These are phyloP conservation scores for Boeremia exigua DNA, from an alignment of 2,329 filamentous ascomycete genomes.

Conservation along the genomic window DNA sequence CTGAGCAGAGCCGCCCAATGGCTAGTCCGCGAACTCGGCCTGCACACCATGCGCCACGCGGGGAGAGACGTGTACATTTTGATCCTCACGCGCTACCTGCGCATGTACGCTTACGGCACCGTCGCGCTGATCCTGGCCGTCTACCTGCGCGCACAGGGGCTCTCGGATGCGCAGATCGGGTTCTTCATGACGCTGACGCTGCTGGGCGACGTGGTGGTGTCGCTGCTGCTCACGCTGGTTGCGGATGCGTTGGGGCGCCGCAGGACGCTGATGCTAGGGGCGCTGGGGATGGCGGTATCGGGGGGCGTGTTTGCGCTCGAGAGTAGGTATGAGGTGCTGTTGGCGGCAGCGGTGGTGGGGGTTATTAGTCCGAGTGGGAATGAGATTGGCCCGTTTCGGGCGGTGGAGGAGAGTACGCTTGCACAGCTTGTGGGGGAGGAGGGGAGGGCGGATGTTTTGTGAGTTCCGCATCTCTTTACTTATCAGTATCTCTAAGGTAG, in stretches of 20 bases:
- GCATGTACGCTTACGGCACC: slow-evolving; percentile 47
- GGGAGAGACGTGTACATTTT: slow-evolving; percentile 44
- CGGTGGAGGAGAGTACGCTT: slow-evolving; percentile 49
- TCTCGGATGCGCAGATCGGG: slow-evolving; percentile 47
- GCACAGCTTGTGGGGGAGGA: slow-evolving; percentile 42
- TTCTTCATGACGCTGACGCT: slow-evolving; percentile 51
- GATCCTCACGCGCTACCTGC: slow-evolving; percentile 45
- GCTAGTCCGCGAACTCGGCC: slow-evolving; percentile 30
- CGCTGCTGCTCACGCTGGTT: slow-evolving; percentile 46
- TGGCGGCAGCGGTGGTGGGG: slow-evolving; percentile 46
- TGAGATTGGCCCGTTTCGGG: slow-evolving; percentile 51
- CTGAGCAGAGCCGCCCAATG: neutral
- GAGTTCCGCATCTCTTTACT: neutral
- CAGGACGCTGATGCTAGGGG: slow-evolving; percentile 42
- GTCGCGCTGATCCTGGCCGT: slow-evolving; percentile 46
- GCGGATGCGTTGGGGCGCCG: slow-evolving; percentile 46
- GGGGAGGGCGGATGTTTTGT: slow-evolving; percentile 43
- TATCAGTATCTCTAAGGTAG: neutral
- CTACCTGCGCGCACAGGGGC: slow-evolving; percentile 43
- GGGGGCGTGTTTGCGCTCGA: slow-evolving; percentile 46
- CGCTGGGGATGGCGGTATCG: slow-evolving; percentile 43
- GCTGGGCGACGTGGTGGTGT: slow-evolving; percentile 47
- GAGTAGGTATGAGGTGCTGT: slow-evolving; percentile 39
- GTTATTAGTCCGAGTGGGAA: slow-evolving; percentile 49
- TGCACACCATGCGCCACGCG: slow-evolving; percentile 34